A percentile compares a stretch with the other conserved stretches of the same genome.
Conservation (phyloP, 495 filamentous ascomycete species). For the Sphaerosporella brunnea region DNA sequence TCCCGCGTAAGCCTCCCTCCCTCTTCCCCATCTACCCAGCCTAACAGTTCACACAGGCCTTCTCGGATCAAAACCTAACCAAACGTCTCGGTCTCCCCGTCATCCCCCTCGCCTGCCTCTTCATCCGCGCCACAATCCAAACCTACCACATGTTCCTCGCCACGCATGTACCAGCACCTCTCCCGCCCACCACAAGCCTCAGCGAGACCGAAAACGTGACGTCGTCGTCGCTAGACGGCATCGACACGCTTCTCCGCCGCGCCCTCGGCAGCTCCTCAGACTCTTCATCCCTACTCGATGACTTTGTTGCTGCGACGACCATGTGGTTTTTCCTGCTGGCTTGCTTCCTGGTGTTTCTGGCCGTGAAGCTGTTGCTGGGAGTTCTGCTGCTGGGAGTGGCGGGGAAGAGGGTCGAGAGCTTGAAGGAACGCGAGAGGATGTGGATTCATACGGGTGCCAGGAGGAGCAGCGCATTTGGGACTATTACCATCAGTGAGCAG, state of each 20-base stretch:
- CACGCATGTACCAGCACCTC: conserved; percentile 53
- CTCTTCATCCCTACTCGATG: conserved; percentile 36
- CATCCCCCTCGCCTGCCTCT: conserved; percentile 81
- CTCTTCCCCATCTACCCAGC: not conserved
- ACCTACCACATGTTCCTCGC: conserved; percentile 98
- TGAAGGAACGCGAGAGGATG: conserved; percentile 48
- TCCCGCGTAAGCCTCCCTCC: conserved; percentile 42
- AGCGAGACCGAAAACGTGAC: conserved; percentile 45
- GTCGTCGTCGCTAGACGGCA: conserved; percentile 50
- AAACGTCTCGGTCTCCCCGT: conserved; percentile 81
- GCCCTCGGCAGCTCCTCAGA: conserved; percentile 41
- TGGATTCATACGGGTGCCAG: conserved; percentile 50
- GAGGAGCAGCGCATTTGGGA: conserved; percentile 61
- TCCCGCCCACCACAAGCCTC: conserved; percentile 49
- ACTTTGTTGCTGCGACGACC: conserved; percentile 49
- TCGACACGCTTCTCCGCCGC: conserved; percentile 56
- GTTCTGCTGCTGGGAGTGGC: conserved; percentile 62
- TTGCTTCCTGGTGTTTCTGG: conserved; percentile 57
- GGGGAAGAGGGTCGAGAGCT: conserved; percentile 54
- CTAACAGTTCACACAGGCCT: conserved; percentile 39
- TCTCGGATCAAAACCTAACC: conserved; percentile 73
- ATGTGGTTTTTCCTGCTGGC: conserved; percentile 65
- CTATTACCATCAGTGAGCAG: conserved; percentile 76
- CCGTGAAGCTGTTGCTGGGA: conserved; percentile 66
- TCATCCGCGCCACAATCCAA: conserved; percentile 84